phyloP scores from a whole-genome alignment of 495 filamentous ascomycete species.

The Beverwykella pulmonaria region DNA sequence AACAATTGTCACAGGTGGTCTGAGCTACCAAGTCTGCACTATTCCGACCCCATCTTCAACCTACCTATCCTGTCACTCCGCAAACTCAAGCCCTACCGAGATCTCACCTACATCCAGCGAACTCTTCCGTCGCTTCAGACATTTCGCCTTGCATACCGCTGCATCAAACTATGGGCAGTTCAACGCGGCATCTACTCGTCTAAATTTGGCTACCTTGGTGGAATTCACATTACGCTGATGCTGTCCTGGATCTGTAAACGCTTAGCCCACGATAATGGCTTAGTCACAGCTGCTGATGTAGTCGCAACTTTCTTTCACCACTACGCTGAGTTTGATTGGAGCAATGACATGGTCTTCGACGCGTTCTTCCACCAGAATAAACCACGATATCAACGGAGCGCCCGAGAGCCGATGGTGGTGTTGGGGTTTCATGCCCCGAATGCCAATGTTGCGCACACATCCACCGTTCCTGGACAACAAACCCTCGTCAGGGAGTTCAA shows the following conservation, averaged over 20 bases:
- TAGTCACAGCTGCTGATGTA: slow-evolving; percentile 48
- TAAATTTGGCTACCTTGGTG: slow-evolving; percentile 60
- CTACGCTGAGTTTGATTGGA: slow-evolving; percentile 60
- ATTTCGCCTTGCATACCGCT: slow-evolving; percentile 57
- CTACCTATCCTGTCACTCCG: slow-evolving; percentile 53
- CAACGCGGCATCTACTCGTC: slow-evolving; percentile 59
- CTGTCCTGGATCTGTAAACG: slow-evolving; percentile 58
- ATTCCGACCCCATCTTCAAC: slow-evolving; percentile 51
- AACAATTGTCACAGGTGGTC: slow-evolving; percentile 40
- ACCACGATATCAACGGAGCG: slow-evolving; percentile 52
- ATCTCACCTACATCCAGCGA: slow-evolving; percentile 56
- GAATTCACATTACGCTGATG: slow-evolving; percentile 61
- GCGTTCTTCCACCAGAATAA: slow-evolving; percentile 50
- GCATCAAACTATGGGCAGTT: slow-evolving; percentile 59
- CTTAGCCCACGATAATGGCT: slow-evolving; percentile 36
- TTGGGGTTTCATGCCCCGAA: slow-evolving; percentile 57
- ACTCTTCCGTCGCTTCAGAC: slow-evolving; percentile 55
- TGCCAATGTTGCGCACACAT: slow-evolving; percentile 57
- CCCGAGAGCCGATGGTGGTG: slow-evolving; percentile 59
- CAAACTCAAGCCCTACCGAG: slow-evolving; percentile 60
- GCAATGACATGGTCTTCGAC: slow-evolving; percentile 54
- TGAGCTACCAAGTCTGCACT: slow-evolving; percentile 35
- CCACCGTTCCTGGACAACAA: slow-evolving; percentile 52
- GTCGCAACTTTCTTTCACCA: slow-evolving; percentile 59
- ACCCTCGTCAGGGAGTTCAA: slow-evolving; percentile 55